Evolutionary conservation across 2,329 filamentous ascomycete genomes (phyloP), one percentile per base, ranked within the genome.

Genomic region (Dryadomyces quercivorus): DNA sequence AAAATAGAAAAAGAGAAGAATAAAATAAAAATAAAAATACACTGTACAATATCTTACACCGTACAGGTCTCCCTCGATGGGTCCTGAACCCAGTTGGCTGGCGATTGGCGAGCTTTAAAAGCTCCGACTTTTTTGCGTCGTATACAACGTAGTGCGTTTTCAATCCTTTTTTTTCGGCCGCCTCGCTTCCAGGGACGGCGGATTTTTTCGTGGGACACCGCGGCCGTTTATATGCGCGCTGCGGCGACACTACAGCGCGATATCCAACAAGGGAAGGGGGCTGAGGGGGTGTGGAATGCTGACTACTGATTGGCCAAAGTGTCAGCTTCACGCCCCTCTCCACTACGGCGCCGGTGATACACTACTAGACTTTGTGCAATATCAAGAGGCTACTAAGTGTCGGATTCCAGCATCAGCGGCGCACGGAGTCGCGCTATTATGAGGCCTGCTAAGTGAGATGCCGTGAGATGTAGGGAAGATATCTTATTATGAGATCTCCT

Each of bases 221-320:
- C 64, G 63, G 62, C 57, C 70, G 72, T 75, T 75, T 75, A 75
- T 75, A 74, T 75, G 72, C 70, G 67, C 65, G 66, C 66, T 62
- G 60, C 62, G 61, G 59, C 62, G 58, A 61, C 50, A 61, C 45
- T 26, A 46, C 44, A 46, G 56, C 55, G 60, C 60, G 57, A 55
- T 52, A 49, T 58, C 52, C 56, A 59, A 56, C 54, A 57, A 58
- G 51, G 53, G 44, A 52, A 55, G 53, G 57, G 57, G 56, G 50
- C 46, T 57, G 50, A 55, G 58, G 57, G 58, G 57, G 54, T 50
- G 52, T 51, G 46, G 34, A 55, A 55, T 48, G 31, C 12, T 2
- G 12, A 7, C 8, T 9, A 12, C 22, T 52, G 36, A 57, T 57
- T 59, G 55, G 58, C 22, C 34, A 45, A n/a, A 38, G 6, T 13